A percentile compares a stretch with the other conserved stretches of the same genome.
These are phyloP conservation scores for Podospora australis DNA, from an alignment of 495 filamentous ascomycete genomes.

Conservation along the genomic window DNA sequence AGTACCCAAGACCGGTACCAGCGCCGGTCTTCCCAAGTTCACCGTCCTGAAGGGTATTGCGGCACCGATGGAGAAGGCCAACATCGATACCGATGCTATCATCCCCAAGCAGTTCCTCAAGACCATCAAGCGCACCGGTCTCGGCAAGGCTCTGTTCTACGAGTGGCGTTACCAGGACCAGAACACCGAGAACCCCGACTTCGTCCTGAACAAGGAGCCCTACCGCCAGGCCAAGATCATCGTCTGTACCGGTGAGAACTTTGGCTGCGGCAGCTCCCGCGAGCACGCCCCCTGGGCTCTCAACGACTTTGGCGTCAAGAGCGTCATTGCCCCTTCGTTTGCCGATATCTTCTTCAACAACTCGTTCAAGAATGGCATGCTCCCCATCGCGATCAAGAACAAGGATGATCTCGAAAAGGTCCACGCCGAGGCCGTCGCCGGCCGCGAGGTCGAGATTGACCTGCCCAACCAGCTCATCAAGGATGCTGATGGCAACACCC, in stretches of 20 bases:
- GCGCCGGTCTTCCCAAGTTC: constrained; percentile 75
- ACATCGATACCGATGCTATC: constrained; percentile 96
- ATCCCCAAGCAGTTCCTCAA: constrained; percentile 99
- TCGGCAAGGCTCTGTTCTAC: constrained; percentile 82
- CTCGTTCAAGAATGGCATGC: constrained; percentile 99
- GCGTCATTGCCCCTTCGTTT: constrained; percentile 85
- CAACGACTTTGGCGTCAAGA: constrained; percentile 92
- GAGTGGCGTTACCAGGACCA: constrained; percentile 69
- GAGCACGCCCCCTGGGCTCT: constrained; percentile 98
- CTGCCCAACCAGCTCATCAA: constrained; percentile 80
- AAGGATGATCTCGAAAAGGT: constrained; percentile 59
- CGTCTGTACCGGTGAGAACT: constrained; percentile 89
- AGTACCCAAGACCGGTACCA: constrained; percentile 43
- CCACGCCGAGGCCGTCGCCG: constrained; percentile 72
- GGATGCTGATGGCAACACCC: constrained; percentile 60
- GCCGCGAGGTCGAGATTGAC: constrained; percentile 85
- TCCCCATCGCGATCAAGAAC: constrained; percentile 73
- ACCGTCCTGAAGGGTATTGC: constrained; percentile 75
- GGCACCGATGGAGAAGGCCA: constrained; percentile 78
- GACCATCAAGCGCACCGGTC: constrained; percentile 96
- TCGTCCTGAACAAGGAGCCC: constrained; percentile 84
- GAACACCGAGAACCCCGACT: constrained; percentile 67
- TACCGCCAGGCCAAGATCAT: constrained; percentile 85
- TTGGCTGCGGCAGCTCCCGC: constrained; percentile 87
- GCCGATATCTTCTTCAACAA: constrained; percentile 99